Evolutionary conservation across 768 basidiomycete species (phyloP).

Genomic region (Hericium erinaceus): DNA sequence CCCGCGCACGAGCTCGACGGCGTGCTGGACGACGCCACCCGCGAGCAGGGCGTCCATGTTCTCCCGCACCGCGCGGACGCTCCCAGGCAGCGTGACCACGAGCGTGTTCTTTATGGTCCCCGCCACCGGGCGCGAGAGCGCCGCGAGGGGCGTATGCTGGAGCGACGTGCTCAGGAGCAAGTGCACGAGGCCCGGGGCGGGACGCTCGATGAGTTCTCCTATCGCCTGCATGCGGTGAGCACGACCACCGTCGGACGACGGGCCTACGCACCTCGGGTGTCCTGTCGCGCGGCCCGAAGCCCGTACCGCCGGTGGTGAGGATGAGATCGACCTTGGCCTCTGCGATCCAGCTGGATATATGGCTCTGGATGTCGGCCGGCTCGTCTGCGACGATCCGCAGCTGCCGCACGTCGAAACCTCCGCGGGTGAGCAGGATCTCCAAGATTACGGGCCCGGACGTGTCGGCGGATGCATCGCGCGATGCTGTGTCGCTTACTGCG

Average conservation of each 20-base stretch:
- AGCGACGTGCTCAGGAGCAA: slow-evolving; percentile 62
- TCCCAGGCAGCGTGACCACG: slow-evolving; percentile 76
- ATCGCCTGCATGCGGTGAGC: slow-evolving; percentile 37
- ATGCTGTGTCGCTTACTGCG: slow-evolving; percentile 67
- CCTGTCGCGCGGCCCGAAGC: slow-evolving; percentile 69
- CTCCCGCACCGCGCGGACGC: slow-evolving; percentile 78
- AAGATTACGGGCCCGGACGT: slow-evolving; percentile 58
- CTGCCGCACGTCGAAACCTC: slow-evolving; percentile 9
- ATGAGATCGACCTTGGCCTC: slow-evolving; percentile 55
- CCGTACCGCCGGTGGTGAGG: slow-evolving; percentile 82
- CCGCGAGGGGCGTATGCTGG: slow-evolving; percentile 67
- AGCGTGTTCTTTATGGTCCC: slow-evolving; percentile 61
- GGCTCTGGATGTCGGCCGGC: slow-evolving; percentile 34
- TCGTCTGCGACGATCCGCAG: slow-evolving; percentile 59
- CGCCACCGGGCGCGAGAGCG: slow-evolving; percentile 75
- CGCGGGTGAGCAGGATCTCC: slow-evolving; percentile 32
- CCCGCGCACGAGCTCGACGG: slow-evolving; percentile 63
- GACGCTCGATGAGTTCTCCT: slow-evolving; percentile 51
- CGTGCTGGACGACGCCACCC: slow-evolving; percentile 54
- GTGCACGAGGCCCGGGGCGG: slow-evolving; percentile 66
- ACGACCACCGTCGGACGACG: not conserved
- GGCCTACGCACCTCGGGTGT: slow-evolving; percentile 64
- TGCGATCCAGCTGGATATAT: slow-evolving; percentile 37
- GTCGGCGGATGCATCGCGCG: slow-evolving; percentile 39
- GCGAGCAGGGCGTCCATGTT: slow-evolving; percentile 55